These are phyloP conservation scores for Westerdykella aurantiaca DNA, from an alignment of 2,329 filamentous ascomycete genomes.

Conservation along the genomic window DNA sequence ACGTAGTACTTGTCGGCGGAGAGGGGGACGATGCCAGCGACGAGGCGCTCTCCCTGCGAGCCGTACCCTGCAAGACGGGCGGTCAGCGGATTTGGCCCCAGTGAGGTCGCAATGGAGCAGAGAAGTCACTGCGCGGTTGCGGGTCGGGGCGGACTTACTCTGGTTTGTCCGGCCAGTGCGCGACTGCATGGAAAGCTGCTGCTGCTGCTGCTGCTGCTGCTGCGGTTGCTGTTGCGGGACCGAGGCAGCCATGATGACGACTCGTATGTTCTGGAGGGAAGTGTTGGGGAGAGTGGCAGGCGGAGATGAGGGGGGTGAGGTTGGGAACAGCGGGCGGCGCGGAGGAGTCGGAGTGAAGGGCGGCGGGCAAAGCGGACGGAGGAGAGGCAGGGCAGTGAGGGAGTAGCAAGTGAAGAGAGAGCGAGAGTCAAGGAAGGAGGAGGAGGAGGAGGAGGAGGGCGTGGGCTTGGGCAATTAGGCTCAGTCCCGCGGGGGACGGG, in stretches of 20 bases:
- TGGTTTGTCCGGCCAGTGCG: conserved; percentile 73
- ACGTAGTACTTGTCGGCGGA: conserved; percentile 82
- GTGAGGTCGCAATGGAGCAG: background rate
- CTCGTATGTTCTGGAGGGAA: conserved; percentile 6
- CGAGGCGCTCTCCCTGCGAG: conserved; percentile 83
- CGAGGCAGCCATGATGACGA: conserved; percentile 39
- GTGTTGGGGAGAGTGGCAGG: conserved; percentile 3
- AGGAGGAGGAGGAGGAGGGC: conserved; percentile 1
- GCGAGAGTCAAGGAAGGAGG: conserved; percentile 23
- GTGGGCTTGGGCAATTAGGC: conserved; percentile 19
- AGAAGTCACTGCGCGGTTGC: conserved; percentile 7
- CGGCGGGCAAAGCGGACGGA: conserved; percentile 61
- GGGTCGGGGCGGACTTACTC: conserved; percentile 54
- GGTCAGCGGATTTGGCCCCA: conserved; percentile 8
- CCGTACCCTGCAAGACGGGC: conserved; percentile 67
- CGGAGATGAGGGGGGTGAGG: background rate
- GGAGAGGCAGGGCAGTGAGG: conserved; percentile 1
- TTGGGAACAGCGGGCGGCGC: conserved; percentile 6
- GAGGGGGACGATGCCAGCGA: conserved; percentile 88
- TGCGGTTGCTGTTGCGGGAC: background rate
- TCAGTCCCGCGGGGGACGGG: conserved; percentile 49
- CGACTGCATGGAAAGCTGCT: conserved; percentile 54
- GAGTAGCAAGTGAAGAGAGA: conserved; percentile 2
- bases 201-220: conserved; percentile 1
- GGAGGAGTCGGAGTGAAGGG: conserved; percentile 49